Evolutionary conservation across 2,329 filamentous ascomycete species (phyloP).

Genomic region (Nothophaeocryptopus gaeumannii): DNA sequence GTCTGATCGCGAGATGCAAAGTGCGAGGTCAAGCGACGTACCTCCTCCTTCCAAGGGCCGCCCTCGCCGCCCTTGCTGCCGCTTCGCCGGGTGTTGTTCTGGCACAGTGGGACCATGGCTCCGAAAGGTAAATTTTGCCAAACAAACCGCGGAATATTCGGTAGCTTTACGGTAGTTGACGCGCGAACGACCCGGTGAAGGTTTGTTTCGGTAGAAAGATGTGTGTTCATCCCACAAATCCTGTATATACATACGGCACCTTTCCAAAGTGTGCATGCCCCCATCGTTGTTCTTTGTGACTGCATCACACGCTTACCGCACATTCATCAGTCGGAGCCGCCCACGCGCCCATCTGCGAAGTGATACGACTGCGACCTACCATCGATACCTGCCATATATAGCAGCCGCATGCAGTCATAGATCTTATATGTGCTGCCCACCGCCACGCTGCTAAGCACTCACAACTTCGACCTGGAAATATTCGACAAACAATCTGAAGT

Average conservation of each 20-base stretch:
- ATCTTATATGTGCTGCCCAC: constrained; percentile 10
- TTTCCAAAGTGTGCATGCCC: constrained; percentile 10
- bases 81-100: too few relatives aligned
- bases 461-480: background rate
- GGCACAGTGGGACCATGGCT: too few relatives aligned
- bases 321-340: constrained; percentile 8
- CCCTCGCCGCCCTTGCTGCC: too few relatives aligned
- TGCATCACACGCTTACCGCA: constrained; percentile 15
- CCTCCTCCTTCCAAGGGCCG: too few relatives aligned
- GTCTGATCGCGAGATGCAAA: too few relatives aligned
- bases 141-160: too few relatives aligned
- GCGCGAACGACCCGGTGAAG: background rate
- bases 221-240: constrained; percentile 10
- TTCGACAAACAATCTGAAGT: background rate
- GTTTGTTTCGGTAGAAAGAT: background rate
- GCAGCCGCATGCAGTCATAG: constrained; percentile 12
- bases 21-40: too few relatives aligned
- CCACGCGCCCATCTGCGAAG: constrained; percentile 4
- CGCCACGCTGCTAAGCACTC: constrained; percentile 1
- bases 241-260: constrained; percentile 12
- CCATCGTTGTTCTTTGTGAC: constrained; percentile 2
- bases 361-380: constrained; percentile 12
- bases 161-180: too few relatives aligned
- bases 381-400: constrained; percentile 11
- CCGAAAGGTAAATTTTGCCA: too few relatives aligned